A percentile compares a stretch with the other conserved stretches of the same genome.
phyloP scores from a whole-genome alignment of 2,329 filamentous ascomycete genomes.

The Neopestalotiopsis sp. region DNA sequence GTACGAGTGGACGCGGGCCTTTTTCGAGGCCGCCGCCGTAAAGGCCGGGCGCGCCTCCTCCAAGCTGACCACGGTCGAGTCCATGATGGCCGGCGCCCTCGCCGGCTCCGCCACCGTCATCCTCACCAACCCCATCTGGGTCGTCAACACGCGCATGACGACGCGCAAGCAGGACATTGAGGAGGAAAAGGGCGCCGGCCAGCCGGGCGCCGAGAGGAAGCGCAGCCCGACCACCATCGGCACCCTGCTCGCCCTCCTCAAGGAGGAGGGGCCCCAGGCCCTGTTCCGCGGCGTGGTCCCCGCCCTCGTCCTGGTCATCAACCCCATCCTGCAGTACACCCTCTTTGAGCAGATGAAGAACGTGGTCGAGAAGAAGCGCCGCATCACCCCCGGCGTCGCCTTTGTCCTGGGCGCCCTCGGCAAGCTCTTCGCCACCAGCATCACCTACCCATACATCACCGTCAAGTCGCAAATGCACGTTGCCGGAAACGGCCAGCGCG shows the following conservation, averaged over 20 bases:
- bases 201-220: slow-evolving; percentile 43
- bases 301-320: slow-evolving; percentile 92
- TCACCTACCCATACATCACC: slow-evolving; percentile 98
- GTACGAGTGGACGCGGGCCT: slow-evolving; percentile 95
- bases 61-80: slow-evolving; percentile 89
- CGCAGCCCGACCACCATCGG: slow-evolving; percentile 75
- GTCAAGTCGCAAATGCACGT: slow-evolving; percentile 99
- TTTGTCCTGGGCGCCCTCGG: slow-evolving; percentile 92
- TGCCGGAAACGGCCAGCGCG: slow-evolving; percentile 75
- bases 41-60: slow-evolving; percentile 75
- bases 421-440: slow-evolving; percentile 90
- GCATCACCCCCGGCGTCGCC: slow-evolving; percentile 83
- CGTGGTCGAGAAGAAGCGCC: slow-evolving; percentile 72
- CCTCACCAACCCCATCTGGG: slow-evolving; percentile 98
- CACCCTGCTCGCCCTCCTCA: slow-evolving; percentile 80
- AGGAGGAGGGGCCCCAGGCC: slow-evolving; percentile 81
- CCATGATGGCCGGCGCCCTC: slow-evolving; percentile 93
- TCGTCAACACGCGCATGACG: slow-evolving; percentile 98
- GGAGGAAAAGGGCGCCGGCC: slow-evolving; percentile 42
- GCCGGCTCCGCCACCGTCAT: slow-evolving; percentile 94
- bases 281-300: slow-evolving; percentile 93
- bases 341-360: slow-evolving; percentile 99
- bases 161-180: slow-evolving; percentile 70
- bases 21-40: slow-evolving; percentile 80
- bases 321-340: slow-evolving; percentile 98